Base-by-base conservation (phyloP, 768 basidiomycete genomes). In the Lanmaoa pseudosensibilis region DNA sequence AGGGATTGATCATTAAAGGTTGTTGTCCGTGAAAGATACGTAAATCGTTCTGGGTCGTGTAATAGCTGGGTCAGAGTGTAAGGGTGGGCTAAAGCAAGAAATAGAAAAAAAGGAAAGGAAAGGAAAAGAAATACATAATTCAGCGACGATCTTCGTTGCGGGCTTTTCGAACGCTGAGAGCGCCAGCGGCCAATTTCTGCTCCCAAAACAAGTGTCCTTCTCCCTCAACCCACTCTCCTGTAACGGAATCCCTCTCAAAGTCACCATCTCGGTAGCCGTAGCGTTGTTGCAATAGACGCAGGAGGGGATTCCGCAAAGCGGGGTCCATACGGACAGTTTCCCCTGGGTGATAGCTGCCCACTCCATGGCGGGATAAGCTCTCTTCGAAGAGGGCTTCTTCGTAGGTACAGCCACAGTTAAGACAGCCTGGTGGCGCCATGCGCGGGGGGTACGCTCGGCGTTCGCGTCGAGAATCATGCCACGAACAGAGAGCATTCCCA, bases 251-350 rank as follows among this genome's bases (percentile, higher is more conserved):
- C 46, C 86, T 81, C 63, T 94, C 92, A 62, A 94, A 94, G 66
- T 94, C 91, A 1, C 91, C 91, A 69, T 94, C 91, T 52, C 81
- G 81, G 72, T 94, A 94, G 27, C 80, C 81, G 65, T 90, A 94
- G 39, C 90, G 81, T 60, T 80, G 66, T 69, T 91, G 77, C 33
- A 94, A 75, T 33, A 94, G 75, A 71, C 78, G 82, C 57, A 93
- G 78, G 44, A 93, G 80, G 30, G 90, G 88, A 58, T 92, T 92
- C 39, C 91, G 83, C 56, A 94, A 75, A 36, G 87, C 90, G 11
- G 91, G 91, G 65, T 94, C 91, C 90, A 94, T 93, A 65, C 91
- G 86, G 48, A 93, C 91, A 54, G 72, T 85, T 69, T 92, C 92
- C 50, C 91, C 92, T 0, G 91, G 92, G 58, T 83, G 83, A 65